A percentile compares a stretch with the other conserved stretches of the same genome.
These are phyloP conservation scores for Talaromyces sp. DNA, from an alignment of 2,329 filamentous ascomycete genomes.

Conservation along the genomic window DNA sequence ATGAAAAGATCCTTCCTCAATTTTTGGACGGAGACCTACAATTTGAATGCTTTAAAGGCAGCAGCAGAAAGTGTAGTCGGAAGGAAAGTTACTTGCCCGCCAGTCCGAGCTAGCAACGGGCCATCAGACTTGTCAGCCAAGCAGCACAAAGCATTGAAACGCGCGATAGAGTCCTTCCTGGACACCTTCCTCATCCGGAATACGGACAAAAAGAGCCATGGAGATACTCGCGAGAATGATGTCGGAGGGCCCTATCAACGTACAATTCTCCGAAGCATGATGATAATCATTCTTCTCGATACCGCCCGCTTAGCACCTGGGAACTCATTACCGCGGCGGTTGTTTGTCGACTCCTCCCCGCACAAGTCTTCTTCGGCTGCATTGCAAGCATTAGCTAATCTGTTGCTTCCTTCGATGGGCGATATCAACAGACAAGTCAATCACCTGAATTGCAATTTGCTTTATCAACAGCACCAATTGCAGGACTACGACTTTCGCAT, in stretches of 20 bases:
- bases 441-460: slow-evolving; percentile 56
- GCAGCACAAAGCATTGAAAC: slow-evolving; percentile 33
- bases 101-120: slow-evolving; percentile 12
- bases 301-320: slow-evolving; percentile 44
- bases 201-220: slow-evolving; percentile 46
- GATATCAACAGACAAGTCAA: slow-evolving; percentile 54
- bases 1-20: slow-evolving; percentile 55
- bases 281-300: slow-evolving; percentile 60
- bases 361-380: slow-evolving; percentile 56
- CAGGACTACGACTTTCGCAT: slow-evolving; percentile 58
- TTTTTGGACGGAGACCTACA: slow-evolving; percentile 58
- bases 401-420: slow-evolving; percentile 58
- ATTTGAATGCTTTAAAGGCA: slow-evolving; percentile 48
- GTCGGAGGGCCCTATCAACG: slow-evolving; percentile 47
- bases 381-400: slow-evolving; percentile 49
- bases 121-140: slow-evolving; percentile 4
- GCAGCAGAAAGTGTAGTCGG: slow-evolving; percentile 59
- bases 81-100: slow-evolving; percentile 40
- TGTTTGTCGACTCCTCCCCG: slow-evolving; percentile 52
- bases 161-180: slow-evolving; percentile 51
- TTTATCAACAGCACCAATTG: slow-evolving; percentile 53
- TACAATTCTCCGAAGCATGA: slow-evolving; percentile 55
- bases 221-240: slow-evolving; percentile 2
- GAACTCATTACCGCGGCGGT: slow-evolving; percentile 34
- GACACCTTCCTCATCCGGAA: slow-evolving; percentile 57